Base-by-base conservation (phyloP, 495 filamentous ascomycete genomes). In the Xylaria curta region DNA sequence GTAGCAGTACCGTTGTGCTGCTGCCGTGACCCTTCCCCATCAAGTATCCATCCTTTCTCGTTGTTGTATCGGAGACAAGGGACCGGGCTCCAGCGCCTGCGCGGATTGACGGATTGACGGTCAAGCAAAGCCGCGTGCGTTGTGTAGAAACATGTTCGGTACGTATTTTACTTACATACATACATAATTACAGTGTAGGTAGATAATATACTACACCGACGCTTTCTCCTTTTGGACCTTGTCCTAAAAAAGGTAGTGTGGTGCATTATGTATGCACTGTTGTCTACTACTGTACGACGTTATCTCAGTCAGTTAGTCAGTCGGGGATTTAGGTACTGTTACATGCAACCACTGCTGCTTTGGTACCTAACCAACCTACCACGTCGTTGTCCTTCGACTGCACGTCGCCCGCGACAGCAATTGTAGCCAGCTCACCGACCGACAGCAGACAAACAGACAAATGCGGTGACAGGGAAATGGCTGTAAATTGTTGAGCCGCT, bases 351-450 rank as follows among this genome's bases (percentile, higher is more conserved):
- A 59, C 60, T 46, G 47, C 9, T 46, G 47, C 62, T 66, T 66
- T 66, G 69, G 53, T 66, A 71, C 69, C 69, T 71, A 71, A 71
- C 69, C 26, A 60, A 31, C 66, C 15, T 68, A 58, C 68, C 68
- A 70, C 68, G 68, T 68, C 40, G 66, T 70, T 70, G 68, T 63
- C 68, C 68, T 38, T 64, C 58, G 26, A 56, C 68, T 70, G 59
- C 68, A 70, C 47, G 59, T 64, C 47, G 58, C 69, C 69, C 47
- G 61, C 61, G 51, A 71, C 51, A 71, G 69, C 46, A 64, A 56
- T 56, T 28, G 42, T 51, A 59, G 69, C 69, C 69, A 71, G 69
- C 69, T 71, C 69, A 71, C 69, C 69, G 69, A 71, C 62, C 26
- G 36, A 36, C 58, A 54, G 33, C 47, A 54, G 64, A 40, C 12